Evolutionary conservation across 345 rosid genomes (phyloP).

Genomic region (Bretschneidera sinensis): DNA sequence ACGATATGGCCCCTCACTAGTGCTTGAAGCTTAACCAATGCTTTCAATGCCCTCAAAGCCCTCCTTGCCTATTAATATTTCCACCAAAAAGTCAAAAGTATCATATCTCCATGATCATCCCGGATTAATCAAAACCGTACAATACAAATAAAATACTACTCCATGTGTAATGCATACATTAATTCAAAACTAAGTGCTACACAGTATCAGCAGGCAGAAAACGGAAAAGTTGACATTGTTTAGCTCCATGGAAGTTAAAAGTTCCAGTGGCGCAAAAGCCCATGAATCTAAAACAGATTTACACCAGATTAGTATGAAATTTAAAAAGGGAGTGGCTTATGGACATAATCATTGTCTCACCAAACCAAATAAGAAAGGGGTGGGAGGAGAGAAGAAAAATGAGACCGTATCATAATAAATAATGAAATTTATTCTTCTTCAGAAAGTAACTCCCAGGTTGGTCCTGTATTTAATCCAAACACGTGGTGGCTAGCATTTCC

Average conservation of each 20-base stretch:
- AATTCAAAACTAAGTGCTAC: background rate
- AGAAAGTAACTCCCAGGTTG: too few species aligned
- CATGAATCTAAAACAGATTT: background rate
- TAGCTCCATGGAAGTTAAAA: background rate
- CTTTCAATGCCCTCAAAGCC: slow-evolving; percentile 84
- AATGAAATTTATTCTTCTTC: too few species aligned
- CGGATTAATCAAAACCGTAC: too few species aligned
- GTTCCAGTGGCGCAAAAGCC: background rate
- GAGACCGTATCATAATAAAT: background rate
- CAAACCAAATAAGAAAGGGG: background rate
- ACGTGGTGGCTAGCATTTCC: background rate
- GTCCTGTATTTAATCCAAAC: too few species aligned
- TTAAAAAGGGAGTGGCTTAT: background rate
- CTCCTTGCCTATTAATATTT: slow-evolving; percentile 65
- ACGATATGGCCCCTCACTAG: slow-evolving; percentile 87
- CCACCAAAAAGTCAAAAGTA: slow-evolving; percentile 3
- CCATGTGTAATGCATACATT: background rate
- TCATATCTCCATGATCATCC: background rate
- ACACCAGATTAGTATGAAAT: background rate
- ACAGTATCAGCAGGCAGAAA: too few species aligned
- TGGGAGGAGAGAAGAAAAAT: background rate
- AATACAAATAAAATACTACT: too few species aligned
- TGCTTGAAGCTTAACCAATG: slow-evolving; percentile 94
- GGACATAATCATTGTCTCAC: background rate
- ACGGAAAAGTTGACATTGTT: too few species aligned